Evolutionary conservation across 768 basidiomycete species (phyloP).

Genomic region (Crassisporium funariophilum): DNA sequence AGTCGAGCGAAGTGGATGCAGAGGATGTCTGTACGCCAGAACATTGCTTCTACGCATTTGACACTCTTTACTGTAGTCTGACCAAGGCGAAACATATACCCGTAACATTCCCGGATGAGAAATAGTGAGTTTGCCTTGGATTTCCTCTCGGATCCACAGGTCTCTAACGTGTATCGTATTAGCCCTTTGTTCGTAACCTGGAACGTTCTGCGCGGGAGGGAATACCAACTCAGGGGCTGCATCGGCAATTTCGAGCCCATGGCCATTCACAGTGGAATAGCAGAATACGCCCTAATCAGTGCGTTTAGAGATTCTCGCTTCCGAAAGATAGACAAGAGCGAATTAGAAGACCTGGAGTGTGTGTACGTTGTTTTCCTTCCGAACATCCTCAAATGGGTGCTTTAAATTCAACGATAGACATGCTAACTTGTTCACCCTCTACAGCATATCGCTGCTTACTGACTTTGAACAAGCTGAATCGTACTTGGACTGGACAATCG

Average conservation of each 20-base stretch:
- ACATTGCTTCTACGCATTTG: conserved; percentile 84
- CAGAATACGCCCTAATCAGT: conserved; percentile 90
- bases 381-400: conserved; percentile 7
- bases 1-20: conserved; percentile 37
- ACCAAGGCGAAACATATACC: conserved; percentile 55
- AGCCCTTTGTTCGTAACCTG: conserved; percentile 98
- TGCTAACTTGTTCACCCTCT: background rate
- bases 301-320: conserved; percentile 91
- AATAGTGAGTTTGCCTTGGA: conserved; percentile 59
- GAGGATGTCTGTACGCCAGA: conserved; percentile 61
- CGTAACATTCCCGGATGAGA: conserved; percentile 69
- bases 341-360: conserved; percentile 85
- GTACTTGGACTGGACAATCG: conserved; percentile 93
- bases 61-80: conserved; percentile 78
- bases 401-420: conserved; percentile 1
- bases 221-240: conserved; percentile 81
- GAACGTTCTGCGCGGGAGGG: conserved; percentile 72
- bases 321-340: conserved; percentile 71
- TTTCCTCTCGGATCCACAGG: background rate
- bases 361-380: conserved; percentile 50
- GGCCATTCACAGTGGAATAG: conserved; percentile 72
- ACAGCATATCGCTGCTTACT: conserved; percentile 89
- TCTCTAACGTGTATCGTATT: conserved; percentile 8
- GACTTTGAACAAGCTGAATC: conserved; percentile 84
- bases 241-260: conserved; percentile 91